Evolutionary conservation across 768 basidiomycete genomes (phyloP), one percentile per base, ranked within the genome.

Genomic region (Myochromella boudieri): DNA sequence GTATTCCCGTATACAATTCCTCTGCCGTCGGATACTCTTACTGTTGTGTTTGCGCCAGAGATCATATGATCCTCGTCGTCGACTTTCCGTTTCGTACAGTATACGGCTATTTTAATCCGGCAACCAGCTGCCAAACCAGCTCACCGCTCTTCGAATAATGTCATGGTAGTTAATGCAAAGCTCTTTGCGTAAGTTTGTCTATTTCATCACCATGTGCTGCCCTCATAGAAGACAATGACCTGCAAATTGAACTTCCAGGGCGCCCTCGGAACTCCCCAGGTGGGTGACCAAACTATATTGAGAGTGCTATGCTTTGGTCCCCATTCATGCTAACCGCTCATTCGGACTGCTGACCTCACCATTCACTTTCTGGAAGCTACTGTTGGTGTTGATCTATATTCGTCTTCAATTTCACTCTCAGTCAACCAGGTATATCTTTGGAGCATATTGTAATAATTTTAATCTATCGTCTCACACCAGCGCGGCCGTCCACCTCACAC

Each of bases 31-130:
- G 29, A 37, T 24, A 29, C n/a, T 18, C 20, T 10, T 12, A 27
- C 32, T 28, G 43, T 43, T 42, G 43, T 21, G 43, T 21, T 21
- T 33, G 42, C 36, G 29, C 36, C 41, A 29, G 28, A n/a, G n/a
- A 32, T 42, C 41, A 48, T 42, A 37, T 42, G 34, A 18, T 37
- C 25, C n/a, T 37, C 36, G 28, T 25, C 31, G 25, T 15, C n/a
- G 14, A 9, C 31, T 37, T 33, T 11, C 17, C 21, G 24, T 1
- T 42, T 17, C 18, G 11, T 31, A 41, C n/a, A 22, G 11, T 6
- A 41, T 40, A 36, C 24, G 28, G 4, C 27, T 41, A 26, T 41
- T 18, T 21, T 34, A 25, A 36, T 32, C 17, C 7, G 4, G 12
- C 27, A 10, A 38, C n/a, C 27, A 17, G 21, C n/a, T 1, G 31